Percentiles rank a stretch among this genome's conserved stretches.
These are phyloP conservation scores for Pichia cephalocereana DNA, from an alignment of 805 yeast species.

Conservation along the genomic window DNA sequence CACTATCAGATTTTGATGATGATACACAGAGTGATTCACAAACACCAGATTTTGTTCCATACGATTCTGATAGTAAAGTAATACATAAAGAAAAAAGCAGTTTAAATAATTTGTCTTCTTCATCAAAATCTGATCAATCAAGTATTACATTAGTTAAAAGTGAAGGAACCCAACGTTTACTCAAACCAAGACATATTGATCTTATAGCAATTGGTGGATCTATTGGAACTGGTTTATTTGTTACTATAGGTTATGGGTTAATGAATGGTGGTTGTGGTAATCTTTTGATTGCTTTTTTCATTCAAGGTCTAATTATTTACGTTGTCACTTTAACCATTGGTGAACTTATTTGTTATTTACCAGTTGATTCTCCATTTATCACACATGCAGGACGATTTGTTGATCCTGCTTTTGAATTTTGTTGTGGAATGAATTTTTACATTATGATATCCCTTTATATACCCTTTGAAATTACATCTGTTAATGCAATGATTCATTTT, in stretches of 20 bases:
- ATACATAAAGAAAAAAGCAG: not conserved
- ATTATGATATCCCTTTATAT: conserved; percentile 66
- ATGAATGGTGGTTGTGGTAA: conserved; percentile 63
- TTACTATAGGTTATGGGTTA: conserved; percentile 58
- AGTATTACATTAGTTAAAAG: not conserved
- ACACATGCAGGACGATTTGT: conserved; percentile 69
- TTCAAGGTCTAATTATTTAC: conserved; percentile 65
- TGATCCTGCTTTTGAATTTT: conserved; percentile 65
- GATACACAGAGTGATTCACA: not conserved
- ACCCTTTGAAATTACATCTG: conserved; percentile 79
- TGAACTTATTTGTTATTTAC: conserved; percentile 70
- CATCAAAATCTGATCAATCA: not conserved
- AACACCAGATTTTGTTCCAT: not conserved
- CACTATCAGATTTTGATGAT: not conserved
- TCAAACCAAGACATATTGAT: conserved; percentile 65
- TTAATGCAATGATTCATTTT: conserved; percentile 66
- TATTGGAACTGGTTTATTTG: conserved; percentile 73
- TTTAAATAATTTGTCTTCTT: not conserved
- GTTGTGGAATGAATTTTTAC: conserved; percentile 77
- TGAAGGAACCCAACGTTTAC: conserved; percentile 29
- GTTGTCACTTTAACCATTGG: conserved; percentile 64
- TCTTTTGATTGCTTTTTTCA: conserved; percentile 50
- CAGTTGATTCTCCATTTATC: conserved; percentile 70
- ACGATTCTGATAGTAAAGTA: not conserved
- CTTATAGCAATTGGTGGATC: conserved; percentile 75